Percentiles rank a stretch among this genome's conserved stretches.
These are phyloP conservation scores for Saturnispora silvae DNA, from an alignment of 805 yeast species.

Conservation along the genomic window DNA sequence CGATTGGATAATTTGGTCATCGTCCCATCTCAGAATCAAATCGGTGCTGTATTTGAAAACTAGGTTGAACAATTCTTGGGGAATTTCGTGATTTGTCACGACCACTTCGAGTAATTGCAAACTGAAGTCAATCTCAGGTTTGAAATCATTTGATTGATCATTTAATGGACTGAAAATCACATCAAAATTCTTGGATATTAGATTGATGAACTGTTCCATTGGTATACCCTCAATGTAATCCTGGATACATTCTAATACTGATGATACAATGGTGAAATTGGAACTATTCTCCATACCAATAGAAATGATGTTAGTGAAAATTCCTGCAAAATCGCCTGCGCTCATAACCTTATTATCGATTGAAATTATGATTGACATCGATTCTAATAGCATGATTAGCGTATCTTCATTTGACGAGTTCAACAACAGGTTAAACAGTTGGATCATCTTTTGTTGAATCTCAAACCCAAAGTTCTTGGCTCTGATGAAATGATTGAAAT, in stretches of 20 bases:
- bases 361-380: slow-evolving; percentile 46
- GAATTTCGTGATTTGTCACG: slow-evolving; percentile 14
- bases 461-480: slow-evolving; percentile 23
- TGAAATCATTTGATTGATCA: slow-evolving; percentile 34
- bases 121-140: slow-evolving; percentile 49
- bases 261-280: slow-evolving; percentile 57
- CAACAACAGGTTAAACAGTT: slow-evolving; percentile 34
- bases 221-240: slow-evolving; percentile 42
- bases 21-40: slow-evolving; percentile 39
- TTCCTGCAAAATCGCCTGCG: slow-evolving; percentile 23
- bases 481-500: slow-evolving; percentile 25
- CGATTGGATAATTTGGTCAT: slow-evolving; percentile 67
- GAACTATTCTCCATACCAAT: slow-evolving; percentile 67
- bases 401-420: slow-evolving; percentile 73
- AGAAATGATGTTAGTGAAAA: slow-evolving; percentile 46
- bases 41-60: slow-evolving; percentile 34
- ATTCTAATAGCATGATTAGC: slow-evolving; percentile 60
- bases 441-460: slow-evolving; percentile 23
- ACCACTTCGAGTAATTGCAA: slow-evolving; percentile 47
- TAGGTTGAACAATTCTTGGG: slow-evolving; percentile 28
- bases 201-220: slow-evolving; percentile 32
- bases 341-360: slow-evolving; percentile 31
- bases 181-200: slow-evolving; percentile 46
- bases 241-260: slow-evolving; percentile 59
- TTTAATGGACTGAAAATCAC: slow-evolving; percentile 32